Evolutionary conservation across 2,329 filamentous ascomycete genomes (phyloP).

Genomic region (Chaetomium sp.): DNA sequence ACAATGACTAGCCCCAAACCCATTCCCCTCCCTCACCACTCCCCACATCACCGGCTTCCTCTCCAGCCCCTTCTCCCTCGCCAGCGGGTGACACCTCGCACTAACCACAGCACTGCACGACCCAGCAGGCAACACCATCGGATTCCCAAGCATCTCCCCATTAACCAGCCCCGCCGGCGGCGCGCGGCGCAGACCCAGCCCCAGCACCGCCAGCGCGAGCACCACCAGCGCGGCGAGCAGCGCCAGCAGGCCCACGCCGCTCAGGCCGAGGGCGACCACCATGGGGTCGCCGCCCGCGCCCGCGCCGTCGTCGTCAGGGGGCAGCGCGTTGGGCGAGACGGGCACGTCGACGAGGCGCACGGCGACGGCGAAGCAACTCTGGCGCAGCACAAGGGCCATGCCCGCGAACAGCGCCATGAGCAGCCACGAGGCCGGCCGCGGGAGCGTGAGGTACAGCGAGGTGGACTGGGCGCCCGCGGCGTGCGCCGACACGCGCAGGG

Average conservation of each 20-base stretch:
- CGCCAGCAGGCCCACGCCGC: conserved; percentile 46
- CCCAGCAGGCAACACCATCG: conserved; percentile 51
- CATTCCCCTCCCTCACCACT: conserved; percentile 46
- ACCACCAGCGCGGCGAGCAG: conserved; percentile 47
- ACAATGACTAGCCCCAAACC: conserved; percentile 47
- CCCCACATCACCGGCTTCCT: conserved; percentile 49
- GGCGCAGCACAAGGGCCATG: conserved; percentile 51
- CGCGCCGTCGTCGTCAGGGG: background rate
- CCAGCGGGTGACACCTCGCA: conserved; percentile 48
- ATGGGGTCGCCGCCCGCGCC: background rate
- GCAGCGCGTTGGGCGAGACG: background rate
- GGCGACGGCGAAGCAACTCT: conserved; percentile 46
- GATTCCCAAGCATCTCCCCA: conserved; percentile 49
- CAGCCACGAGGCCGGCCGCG: conserved; percentile 49
- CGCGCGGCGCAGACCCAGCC: conserved; percentile 47
- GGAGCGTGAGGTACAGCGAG: conserved; percentile 54
- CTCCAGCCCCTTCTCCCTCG: conserved; percentile 19
- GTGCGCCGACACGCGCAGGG: conserved; percentile 49
- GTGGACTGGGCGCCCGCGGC: conserved; percentile 49
- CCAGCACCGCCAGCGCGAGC: conserved; percentile 43
- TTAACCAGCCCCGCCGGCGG: conserved; percentile 41
- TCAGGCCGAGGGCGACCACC: conserved; percentile 46
- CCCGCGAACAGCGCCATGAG: conserved; percentile 49
- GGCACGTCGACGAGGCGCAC: conserved; percentile 34
- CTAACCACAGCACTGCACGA: conserved; percentile 56